Evolutionary conservation across 495 filamentous ascomycete species (phyloP).

Genomic region (Neurospora sp.): DNA sequence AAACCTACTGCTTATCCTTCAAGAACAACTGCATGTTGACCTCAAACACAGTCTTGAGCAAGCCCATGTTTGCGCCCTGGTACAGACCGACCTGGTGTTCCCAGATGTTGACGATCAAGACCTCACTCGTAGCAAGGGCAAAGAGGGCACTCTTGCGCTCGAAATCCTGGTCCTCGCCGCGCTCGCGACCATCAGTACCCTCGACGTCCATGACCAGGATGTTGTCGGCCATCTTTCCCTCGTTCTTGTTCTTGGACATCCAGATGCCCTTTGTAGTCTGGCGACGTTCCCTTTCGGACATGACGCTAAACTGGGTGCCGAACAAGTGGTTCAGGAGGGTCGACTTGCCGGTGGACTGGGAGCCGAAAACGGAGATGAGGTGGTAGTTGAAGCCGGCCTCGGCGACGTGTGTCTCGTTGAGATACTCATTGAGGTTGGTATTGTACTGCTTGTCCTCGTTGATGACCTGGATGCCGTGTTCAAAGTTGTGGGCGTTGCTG

Average conservation of each 20-base stretch:
- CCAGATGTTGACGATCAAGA: slow-evolving; percentile 98
- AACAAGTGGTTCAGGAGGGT: slow-evolving; percentile 94
- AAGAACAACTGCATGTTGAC: slow-evolving; percentile 94
- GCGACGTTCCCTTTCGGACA: slow-evolving; percentile 80
- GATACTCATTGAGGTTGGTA: slow-evolving; percentile 69
- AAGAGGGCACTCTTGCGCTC: slow-evolving; percentile 97
- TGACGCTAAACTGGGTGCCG: slow-evolving; percentile 90
- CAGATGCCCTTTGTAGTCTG: slow-evolving; percentile 99
- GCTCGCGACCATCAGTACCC: slow-evolving; percentile 91
- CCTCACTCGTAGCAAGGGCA: slow-evolving; percentile 93
- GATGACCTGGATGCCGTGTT: slow-evolving; percentile 93
- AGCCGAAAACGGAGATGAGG: slow-evolving; percentile 96
- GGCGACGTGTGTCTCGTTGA: slow-evolving; percentile 66
- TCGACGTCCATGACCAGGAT: slow-evolving; percentile 99
- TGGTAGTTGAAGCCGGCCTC: slow-evolving; percentile 96
- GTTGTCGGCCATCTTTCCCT: slow-evolving; percentile 76
- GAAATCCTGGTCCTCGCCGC: slow-evolving; percentile 97
- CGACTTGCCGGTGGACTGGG: slow-evolving; percentile 96
- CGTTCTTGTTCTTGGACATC: slow-evolving; percentile 90
- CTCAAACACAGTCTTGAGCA: slow-evolving; percentile 97
- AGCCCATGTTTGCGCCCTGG: slow-evolving; percentile 96
- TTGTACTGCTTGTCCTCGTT: slow-evolving; percentile 94
- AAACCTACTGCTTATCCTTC: slow-evolving; percentile 77
- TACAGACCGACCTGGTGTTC: slow-evolving; percentile 97
- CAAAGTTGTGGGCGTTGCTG: slow-evolving; percentile 58